Evolutionary conservation across 805 yeast genomes (phyloP), one percentile per base, ranked within the genome.

Genomic region (Cyberlindnera xylosilytica): DNA sequence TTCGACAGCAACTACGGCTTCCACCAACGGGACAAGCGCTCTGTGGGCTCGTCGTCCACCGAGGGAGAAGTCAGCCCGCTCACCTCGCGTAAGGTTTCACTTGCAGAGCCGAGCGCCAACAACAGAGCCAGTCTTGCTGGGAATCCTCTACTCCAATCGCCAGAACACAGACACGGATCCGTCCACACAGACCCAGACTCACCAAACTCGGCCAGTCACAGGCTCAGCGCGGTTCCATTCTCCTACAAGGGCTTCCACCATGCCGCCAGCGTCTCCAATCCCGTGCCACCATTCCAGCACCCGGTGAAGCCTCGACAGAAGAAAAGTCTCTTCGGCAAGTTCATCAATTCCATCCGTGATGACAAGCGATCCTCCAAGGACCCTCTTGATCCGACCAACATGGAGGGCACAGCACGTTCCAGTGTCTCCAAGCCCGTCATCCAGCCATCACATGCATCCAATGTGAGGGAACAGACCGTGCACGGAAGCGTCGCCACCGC

Each of bases 261-360:
- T 10, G 44, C 48, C 2, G 39, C 51, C 19, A 55, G 47, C 5
- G 42, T 35, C 24, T 50, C 49, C 16, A 58, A 60, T 18, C 65
- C 66, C 15, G 56, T 68, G 3, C 78, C 79, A 1, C 79, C 79
- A 3, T 62, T 72, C 34, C 49, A 61, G 18, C 73, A 68, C n/a
- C 79, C 79, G 1, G 69, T 74, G 22, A 73, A 72, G 46, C 78
- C 78, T 0, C 63, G 46, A 34, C 41, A 46, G 2, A 57, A 51
- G 38, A 54, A 39, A 30, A 44, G 56, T 13, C 40, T 55, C 8
- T 56, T 57, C 36, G 63, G 61, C 2, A 58, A 57, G 39, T 57
- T 60, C 38, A 57, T 57, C 31, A 49, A 45, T 16, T 52, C 62
- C 3, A 53, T 51, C 10, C 46, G 56, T 26, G 59, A 55, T 4